Evolutionary conservation across 2,329 filamentous ascomycete species (phyloP).

Genomic region (Pyricularia pennisetigena): DNA sequence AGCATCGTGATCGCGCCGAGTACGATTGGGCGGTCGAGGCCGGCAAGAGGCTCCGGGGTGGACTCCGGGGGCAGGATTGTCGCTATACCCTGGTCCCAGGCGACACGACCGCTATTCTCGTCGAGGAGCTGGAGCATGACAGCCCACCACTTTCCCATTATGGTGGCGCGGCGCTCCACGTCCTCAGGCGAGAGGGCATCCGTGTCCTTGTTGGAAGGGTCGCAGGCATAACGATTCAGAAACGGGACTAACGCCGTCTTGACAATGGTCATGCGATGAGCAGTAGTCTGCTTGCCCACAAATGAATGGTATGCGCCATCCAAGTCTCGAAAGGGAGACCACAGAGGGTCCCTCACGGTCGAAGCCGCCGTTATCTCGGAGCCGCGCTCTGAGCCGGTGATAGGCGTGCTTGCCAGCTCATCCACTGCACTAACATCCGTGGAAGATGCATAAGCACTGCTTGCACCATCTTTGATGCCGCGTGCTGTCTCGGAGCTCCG

Average conservation of each 20-base stretch:
- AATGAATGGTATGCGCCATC: constrained; percentile 47
- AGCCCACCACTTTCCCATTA: constrained; percentile 88
- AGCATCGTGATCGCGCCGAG: constrained; percentile 71
- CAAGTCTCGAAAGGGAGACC: constrained; percentile 43
- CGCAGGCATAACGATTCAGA: constrained; percentile 56
- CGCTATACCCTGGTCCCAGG: constrained; percentile 9
- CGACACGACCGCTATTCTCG: constrained; percentile 27
- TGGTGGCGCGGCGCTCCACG: constrained; percentile 66
- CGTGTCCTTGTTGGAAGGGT: constrained; percentile 51
- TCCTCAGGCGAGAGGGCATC: constrained; percentile 60
- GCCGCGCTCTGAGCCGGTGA: constrained; percentile 16
- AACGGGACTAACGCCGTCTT: constrained; percentile 68
- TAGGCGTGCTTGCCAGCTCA: not conserved
- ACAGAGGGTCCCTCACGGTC: constrained; percentile 39
- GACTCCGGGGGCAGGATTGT: constrained; percentile 12
- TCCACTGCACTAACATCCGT: not conserved
- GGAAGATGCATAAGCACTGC: not conserved
- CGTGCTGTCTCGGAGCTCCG: not conserved
- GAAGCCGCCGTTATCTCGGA: constrained; percentile 30
- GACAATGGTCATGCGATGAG: constrained; percentile 67
- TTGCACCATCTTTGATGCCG: not conserved
- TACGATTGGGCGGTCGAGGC: constrained; percentile 72
- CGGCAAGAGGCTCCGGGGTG: constrained; percentile 63
- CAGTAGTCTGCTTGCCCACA: constrained; percentile 55
- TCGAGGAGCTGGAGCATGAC: constrained; percentile 74